Evolutionary conservation across 768 basidiomycete species (phyloP).

Genomic region (Pleurotus citrinopileatus): DNA sequence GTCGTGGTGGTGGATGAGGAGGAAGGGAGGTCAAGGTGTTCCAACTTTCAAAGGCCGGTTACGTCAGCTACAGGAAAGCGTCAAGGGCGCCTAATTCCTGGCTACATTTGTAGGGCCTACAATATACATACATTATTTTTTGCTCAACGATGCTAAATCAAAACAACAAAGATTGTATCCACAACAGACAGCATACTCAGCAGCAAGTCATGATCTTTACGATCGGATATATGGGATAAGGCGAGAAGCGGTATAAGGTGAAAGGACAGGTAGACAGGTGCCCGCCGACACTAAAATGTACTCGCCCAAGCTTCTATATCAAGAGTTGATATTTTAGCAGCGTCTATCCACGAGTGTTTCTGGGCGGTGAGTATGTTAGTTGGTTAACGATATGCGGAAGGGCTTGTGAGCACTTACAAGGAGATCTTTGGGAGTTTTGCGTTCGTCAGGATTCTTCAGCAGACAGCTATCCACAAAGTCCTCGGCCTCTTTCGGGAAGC

Average conservation of each 20-base stretch:
- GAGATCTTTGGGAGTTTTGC: slow-evolving; percentile 87
- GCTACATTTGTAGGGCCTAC: no score
- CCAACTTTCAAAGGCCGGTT: no score
- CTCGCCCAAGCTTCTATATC: slow-evolving; percentile 82
- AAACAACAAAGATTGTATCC: not conserved
- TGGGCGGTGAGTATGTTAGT: no score
- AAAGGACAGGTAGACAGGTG: not conserved
- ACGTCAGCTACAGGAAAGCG: not conserved
- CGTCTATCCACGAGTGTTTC: slow-evolving; percentile 76
- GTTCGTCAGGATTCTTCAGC: slow-evolving; percentile 81
- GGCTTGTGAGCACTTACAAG: slow-evolving; percentile 62
- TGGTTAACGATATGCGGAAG: no score
- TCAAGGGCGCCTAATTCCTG: not conserved
- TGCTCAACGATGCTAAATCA: not conserved
- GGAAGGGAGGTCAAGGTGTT: not conserved
- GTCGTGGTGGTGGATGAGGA: not conserved
- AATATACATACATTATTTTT: not conserved
- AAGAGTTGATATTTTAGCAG: slow-evolving; percentile 54
- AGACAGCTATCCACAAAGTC: slow-evolving; percentile 88
- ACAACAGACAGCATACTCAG: not conserved
- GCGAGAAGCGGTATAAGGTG: not conserved
- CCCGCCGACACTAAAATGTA: slow-evolving; percentile 47
- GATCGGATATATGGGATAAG: not conserved
- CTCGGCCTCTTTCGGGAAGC: slow-evolving; percentile 69
- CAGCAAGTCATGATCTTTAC: no score